phyloP scores from a whole-genome alignment of 495 filamentous ascomycete species.

The Neurospora africana region DNA sequence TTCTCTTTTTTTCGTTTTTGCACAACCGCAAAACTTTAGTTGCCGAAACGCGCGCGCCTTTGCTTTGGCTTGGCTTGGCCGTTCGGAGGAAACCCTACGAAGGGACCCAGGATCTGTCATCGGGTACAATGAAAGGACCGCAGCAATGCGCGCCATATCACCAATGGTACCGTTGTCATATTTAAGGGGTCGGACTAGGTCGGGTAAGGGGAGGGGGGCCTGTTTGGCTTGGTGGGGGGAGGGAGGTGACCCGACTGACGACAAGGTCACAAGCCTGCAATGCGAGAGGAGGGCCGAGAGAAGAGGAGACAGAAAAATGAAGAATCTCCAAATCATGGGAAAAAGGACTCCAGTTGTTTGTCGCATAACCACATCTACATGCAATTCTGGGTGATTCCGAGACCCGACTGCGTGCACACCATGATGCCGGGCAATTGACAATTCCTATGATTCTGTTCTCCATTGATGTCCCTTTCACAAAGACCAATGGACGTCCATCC shows the following conservation, averaged over 20 bases:
- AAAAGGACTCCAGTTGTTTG: background rate
- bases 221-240: background rate
- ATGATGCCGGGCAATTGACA: background rate
- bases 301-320: background rate
- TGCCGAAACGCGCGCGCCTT: background rate
- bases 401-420: background rate
- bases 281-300: background rate
- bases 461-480: background rate
- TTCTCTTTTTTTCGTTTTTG: background rate
- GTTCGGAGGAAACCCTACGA: background rate
- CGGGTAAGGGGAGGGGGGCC: background rate
- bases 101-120: background rate
- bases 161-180: background rate
- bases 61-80: background rate
- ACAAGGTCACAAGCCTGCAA: background rate
- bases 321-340: background rate
- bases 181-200: background rate
- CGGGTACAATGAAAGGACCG: background rate
- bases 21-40: background rate
- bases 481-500: background rate
- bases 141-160: background rate
- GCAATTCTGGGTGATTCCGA: background rate
- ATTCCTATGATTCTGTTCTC: background rate
- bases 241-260: background rate
- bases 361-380: background rate